Base-by-base conservation (phyloP, 345 rosid species). In the Eucalyptus pauciflora region DNA sequence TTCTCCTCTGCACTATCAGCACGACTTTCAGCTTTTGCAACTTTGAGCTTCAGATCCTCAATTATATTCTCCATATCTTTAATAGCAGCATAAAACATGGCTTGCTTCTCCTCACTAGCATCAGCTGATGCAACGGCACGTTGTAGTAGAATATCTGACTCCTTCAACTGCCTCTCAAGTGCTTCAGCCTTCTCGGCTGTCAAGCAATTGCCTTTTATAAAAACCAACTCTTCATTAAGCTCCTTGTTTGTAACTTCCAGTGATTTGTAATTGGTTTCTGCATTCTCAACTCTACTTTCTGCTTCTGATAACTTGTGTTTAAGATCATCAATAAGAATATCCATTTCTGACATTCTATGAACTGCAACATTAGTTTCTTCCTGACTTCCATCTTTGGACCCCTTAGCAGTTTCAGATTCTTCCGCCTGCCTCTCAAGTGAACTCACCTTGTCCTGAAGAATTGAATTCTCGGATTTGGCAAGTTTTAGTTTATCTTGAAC, bases 101-200 rank as follows among this genome's bases (percentile, higher is more conserved):
- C 92, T 92, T 95, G 95, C 90, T 95, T 95, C 93, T 98, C 99
- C 91, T 94, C 95, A 89, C 97, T 93, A 87, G 99, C 99, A 92
- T 97, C 99, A 20, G 93, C 91, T 88, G 96, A 95, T 69, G 97
- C 99, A 88, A 94, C 92, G 17, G 98, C 99, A 93, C 89, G 95
- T 88, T 96, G 96, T 85, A 97, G 92, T 88, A 71, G 94, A 88
- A 93, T 93, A 90, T 96, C 97, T 83, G 95, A 94, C 69, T 95
- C 98, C 91, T 90, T 93, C 92, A 95, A 88, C 88, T 89, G 96
- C 91, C 92, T 94, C 92, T 97, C 97, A 85, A 98, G 94, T 20
- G 89, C 92, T 58, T 93, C 93, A 81, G 94, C 92, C 93, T 93
- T 97, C 93, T 96, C 94, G 8, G 89, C 76, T 54, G 94, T 92